phyloP scores from a whole-genome alignment of 768 basidiomycete species.

The Termitomyces sp. region DNA sequence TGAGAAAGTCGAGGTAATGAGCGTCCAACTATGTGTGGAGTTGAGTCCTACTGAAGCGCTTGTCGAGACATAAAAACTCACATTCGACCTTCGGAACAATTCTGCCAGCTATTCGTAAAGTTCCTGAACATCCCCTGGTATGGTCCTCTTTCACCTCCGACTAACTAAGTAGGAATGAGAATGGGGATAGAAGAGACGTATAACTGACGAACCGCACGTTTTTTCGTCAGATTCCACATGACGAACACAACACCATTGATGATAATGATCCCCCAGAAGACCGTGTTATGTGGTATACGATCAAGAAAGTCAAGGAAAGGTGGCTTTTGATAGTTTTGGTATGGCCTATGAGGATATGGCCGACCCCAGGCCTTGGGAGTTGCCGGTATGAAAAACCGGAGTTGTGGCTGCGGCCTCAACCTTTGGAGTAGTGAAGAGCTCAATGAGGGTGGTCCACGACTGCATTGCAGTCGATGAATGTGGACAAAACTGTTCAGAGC shows the following conservation, averaged over 20 bases:
- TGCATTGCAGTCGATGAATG: constrained; percentile 6
- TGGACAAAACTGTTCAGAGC: background rate
- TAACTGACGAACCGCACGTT: constrained; percentile 26
- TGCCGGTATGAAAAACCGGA: constrained; percentile 11
- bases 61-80: constrained; percentile 25
- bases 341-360: constrained; percentile 15
- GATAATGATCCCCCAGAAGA: constrained; percentile 63
- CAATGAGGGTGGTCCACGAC: background rate
- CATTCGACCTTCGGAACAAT: constrained; percentile 62
- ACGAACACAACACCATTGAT: constrained; percentile 58
- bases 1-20: constrained; percentile 67
- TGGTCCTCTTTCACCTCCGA: constrained; percentile 33
- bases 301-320: constrained; percentile 38
- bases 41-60: background rate
- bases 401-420: background rate
- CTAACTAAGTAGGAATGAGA: constrained; percentile 22
- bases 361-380: background rate
- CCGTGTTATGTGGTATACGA: constrained; percentile 41
- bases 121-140: constrained; percentile 52
- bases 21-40: constrained; percentile 58
- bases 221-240: constrained; percentile 46
- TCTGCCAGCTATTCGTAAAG: constrained; percentile 57
- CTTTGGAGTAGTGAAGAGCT: background rate
- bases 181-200: background rate
- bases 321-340: background rate